Evolutionary conservation across 805 yeast species (phyloP), one percentile per base, ranked within the genome.

Genomic region (Yarrowia phangngaensis): DNA sequence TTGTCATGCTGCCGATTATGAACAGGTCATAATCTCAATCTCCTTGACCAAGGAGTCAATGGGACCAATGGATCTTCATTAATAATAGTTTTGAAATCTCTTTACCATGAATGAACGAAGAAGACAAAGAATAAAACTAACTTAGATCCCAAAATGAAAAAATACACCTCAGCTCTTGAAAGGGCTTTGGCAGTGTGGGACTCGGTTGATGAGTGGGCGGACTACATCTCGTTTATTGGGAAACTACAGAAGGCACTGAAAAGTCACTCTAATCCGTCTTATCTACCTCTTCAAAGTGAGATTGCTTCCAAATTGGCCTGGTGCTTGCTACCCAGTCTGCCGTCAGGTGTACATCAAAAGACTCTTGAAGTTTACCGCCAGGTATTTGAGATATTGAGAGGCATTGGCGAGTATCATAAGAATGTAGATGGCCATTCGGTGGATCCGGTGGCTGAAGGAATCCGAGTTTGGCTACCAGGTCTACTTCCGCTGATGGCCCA

Each of bases 301-400:
- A 80, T 92, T 1, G 78, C 95, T 24, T 76, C 76, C 52, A 71
- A 82, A 30, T 70, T 92, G 43, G 78, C 95, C 0, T 77, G 82
- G 31, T 92, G 97, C 53, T 68, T 90, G 20, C 79, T 88, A 2
- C 81, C 94, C 1, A 73, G 73, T 43, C 71, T 92, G 8, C 98
- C 99, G 0, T 84, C 95, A 40, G 98, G 99, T 7, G 99, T 92
- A 0, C 98, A 92, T 62, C 84, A 83, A 56, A 92, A 87, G 60
- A 75, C 96, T 0, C 65, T 92, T 30, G 86, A 81, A 51, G 77
- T 89, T 1, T 92, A 89, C 63, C 78, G 75, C 16, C 68, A 70
- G 47, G 75, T 90, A 2, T 86, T 92, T 66, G 72, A 71, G 27
- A 74, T 78, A 83, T 1, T 60, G 64, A 0, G 78, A 74, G 4